Evolutionary conservation across 2,329 filamentous ascomycete species (phyloP).

Genomic region (Colletotrichum sp.): DNA sequence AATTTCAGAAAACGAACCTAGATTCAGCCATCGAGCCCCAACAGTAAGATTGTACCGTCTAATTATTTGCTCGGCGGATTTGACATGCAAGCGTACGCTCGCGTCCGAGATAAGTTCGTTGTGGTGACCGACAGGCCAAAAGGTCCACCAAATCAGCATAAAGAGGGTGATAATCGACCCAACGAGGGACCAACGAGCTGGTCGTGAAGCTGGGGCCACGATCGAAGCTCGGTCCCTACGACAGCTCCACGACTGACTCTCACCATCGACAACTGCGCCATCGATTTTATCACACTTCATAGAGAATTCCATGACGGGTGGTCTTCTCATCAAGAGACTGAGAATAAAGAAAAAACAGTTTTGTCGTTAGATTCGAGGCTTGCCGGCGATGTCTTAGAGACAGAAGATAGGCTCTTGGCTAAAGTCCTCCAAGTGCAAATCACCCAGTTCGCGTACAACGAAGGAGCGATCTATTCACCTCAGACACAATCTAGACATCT

Average conservation of each 20-base stretch:
- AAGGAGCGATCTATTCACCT: rapidly evolving
- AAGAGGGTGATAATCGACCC: background rate
- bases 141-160: background rate
- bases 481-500: background rate
- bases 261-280: background rate
- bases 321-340: background rate
- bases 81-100: background rate
- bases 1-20: background rate
- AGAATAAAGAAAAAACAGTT: rapidly evolving
- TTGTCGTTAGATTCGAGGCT: background rate
- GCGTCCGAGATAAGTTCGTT: background rate
- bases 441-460: background rate
- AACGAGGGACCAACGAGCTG: background rate
- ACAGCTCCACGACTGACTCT: background rate
- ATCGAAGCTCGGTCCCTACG: background rate
- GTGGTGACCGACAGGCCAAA: background rate
- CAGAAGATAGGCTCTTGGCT: background rate
- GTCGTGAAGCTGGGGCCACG: background rate
- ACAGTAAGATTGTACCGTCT: background rate
- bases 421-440: background rate
- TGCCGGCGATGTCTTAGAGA: background rate
- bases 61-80: background rate
- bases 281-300: background rate
- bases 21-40: conserved; percentile 1
- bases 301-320: background rate